Conservation (phyloP, 2,329 filamentous ascomycete genomes). For the Acrocalymma vagum region DNA sequence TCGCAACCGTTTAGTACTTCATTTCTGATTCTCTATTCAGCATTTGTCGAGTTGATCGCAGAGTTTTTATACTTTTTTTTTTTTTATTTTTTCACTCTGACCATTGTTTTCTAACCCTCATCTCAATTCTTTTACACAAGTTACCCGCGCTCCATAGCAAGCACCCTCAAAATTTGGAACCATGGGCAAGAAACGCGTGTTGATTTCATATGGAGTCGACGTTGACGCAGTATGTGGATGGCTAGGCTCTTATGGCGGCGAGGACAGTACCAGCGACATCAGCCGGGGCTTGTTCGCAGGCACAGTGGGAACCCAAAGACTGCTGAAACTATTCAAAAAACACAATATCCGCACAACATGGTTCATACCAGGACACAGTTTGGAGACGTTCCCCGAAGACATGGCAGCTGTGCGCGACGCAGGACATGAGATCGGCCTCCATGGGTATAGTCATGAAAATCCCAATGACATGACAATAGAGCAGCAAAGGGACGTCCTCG, state of each 20-base stretch:
- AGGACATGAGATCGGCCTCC: conserved; percentile 71
- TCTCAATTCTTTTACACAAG: too few relatives aligned
- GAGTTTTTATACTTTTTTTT: too few relatives aligned
- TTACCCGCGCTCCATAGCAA: too few relatives aligned
- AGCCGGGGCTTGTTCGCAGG: conserved; percentile 75
- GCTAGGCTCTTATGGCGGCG: conserved; percentile 77
- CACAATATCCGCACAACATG: conserved; percentile 75
- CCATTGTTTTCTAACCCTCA: too few relatives aligned
- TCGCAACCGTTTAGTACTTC: too few relatives aligned
- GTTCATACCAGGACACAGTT: conserved; percentile 68
- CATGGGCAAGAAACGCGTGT: conserved; percentile 61
- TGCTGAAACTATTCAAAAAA: conserved; percentile 76
- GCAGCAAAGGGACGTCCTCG: conserved; percentile 77
- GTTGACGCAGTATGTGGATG: conserved; percentile 74
- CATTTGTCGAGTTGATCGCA: too few relatives aligned
- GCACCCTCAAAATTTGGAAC: too few relatives aligned
- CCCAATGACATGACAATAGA: conserved; percentile 74
- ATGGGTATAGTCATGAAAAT: conserved; percentile 77
- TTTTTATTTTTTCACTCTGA: too few relatives aligned
- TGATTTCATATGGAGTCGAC: conserved; percentile 73
- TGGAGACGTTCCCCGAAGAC: conserved; percentile 73
- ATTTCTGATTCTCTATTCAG: too few relatives aligned
- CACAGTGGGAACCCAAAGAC: conserved; percentile 70
- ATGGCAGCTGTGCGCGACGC: conserved; percentile 65
- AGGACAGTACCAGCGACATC: conserved; percentile 77